Conservation (phyloP, 805 yeast genomes). For the Candida chauliodis region DNA sequence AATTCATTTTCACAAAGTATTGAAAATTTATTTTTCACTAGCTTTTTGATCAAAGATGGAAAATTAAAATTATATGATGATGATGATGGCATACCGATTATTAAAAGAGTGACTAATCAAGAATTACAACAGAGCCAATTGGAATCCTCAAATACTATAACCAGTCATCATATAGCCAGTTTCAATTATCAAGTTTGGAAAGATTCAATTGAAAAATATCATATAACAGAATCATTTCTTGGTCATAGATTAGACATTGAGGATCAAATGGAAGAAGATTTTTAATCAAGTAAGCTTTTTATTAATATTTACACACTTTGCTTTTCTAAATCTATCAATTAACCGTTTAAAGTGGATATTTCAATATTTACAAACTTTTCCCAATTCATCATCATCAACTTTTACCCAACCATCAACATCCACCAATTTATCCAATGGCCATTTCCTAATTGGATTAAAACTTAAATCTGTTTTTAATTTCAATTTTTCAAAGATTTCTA, state of each 20-base stretch:
- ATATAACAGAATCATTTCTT: slow-evolving; percentile 54
- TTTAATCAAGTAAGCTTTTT: too few species aligned
- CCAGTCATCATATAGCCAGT: slow-evolving; percentile 70
- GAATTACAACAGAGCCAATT: slow-evolving; percentile 17
- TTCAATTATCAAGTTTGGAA: slow-evolving; percentile 68
- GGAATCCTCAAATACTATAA: slow-evolving; percentile 23
- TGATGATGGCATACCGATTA: slow-evolving; percentile 45
- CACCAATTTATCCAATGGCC: slow-evolving; percentile 67
- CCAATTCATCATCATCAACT: slow-evolving; percentile 18
- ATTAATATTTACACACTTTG: slow-evolving; percentile 1
- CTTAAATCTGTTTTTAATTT: slow-evolving; percentile 46
- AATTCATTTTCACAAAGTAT: slow-evolving; percentile 71
- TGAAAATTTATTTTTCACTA: slow-evolving; percentile 79
- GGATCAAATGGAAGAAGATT: slow-evolving; percentile 22
- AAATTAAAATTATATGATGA: slow-evolving; percentile 49
- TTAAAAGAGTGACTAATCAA: slow-evolving; percentile 30
- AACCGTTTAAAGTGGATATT: slow-evolving; percentile 1
- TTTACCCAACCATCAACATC: slow-evolving; percentile 50
- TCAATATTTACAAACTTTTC: slow-evolving; percentile 8
- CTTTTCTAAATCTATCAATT: too few species aligned
- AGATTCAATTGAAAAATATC: slow-evolving; percentile 47
- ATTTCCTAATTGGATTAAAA: slow-evolving; percentile 67
- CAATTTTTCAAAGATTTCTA: slow-evolving; percentile 68
- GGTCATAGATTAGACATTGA: slow-evolving; percentile 36
- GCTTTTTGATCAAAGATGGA: slow-evolving; percentile 77